Evolutionary conservation across 192 early-diverging fungal genomes (phyloP).

Genomic region (Linnemannia zychae): DNA sequence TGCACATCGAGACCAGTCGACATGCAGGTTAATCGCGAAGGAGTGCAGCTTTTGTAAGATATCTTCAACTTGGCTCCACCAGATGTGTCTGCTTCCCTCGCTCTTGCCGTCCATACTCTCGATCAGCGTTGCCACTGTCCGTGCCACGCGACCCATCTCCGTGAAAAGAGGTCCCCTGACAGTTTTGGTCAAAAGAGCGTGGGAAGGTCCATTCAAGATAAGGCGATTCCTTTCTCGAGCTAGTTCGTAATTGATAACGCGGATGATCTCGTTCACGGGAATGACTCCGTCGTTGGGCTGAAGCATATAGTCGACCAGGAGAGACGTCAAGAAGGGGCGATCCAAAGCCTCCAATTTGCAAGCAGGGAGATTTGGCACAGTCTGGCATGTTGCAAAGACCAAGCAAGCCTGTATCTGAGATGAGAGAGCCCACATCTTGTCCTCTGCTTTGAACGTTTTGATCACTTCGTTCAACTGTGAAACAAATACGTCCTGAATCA

Average conservation of each 20-base stretch:
- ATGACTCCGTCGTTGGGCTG: constrained; percentile 41
- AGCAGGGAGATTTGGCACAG: constrained; percentile 37
- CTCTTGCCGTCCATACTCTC: constrained; percentile 18
- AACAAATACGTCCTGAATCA: constrained; percentile 41
- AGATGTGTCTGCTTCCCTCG: not conserved
- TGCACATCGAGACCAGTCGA: constrained; percentile 41
- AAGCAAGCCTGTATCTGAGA: constrained; percentile 34
- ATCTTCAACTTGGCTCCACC: constrained; percentile 20
- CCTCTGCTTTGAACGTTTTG: constrained; percentile 2
- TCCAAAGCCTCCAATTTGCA: constrained; percentile 36
- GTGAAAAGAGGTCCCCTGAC: constrained; percentile 40
- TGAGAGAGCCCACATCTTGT: not conserved
- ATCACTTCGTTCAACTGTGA: constrained; percentile 12
- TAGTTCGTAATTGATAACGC: constrained; percentile 36
- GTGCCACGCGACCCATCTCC: constrained; percentile 49
- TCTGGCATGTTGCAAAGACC: constrained; percentile 45
- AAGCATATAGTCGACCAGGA: constrained; percentile 35
- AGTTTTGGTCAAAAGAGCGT: constrained; percentile 25
- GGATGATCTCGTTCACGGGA: constrained; percentile 36
- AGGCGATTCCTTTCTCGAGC: constrained; percentile 12
- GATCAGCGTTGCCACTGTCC: constrained; percentile 37
- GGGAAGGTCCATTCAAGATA: constrained; percentile 1
- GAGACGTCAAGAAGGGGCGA: constrained; percentile 21
- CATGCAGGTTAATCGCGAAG: constrained; percentile 45
- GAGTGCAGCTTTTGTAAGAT: constrained; percentile 36